These are phyloP conservation scores for Botryotinia globosa DNA, from an alignment of 2,329 filamentous ascomycete species.

Conservation along the genomic window DNA sequence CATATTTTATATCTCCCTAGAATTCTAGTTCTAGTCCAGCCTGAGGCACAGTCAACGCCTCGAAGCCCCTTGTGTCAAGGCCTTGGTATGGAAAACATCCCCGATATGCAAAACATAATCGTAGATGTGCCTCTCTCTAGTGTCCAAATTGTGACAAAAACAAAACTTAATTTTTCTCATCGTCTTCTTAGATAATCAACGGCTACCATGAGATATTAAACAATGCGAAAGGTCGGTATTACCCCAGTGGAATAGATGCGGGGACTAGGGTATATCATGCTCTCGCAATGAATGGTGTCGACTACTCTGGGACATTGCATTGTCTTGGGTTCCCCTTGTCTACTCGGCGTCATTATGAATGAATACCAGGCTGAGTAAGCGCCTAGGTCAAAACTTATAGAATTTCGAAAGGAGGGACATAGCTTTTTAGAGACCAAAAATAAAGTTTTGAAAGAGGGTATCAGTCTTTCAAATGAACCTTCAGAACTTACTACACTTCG, in stretches of 20 bases:
- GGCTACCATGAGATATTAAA: neutral
- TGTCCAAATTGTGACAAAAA: neutral
- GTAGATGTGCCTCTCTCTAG: neutral
- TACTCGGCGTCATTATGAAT: neutral
- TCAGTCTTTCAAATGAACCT: neutral
- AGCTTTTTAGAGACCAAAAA: neutral
- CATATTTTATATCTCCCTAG: neutral
- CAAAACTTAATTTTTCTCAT: neutral
- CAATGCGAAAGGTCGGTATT: neutral
- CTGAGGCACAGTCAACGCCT: neutral
- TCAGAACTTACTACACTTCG: neutral
- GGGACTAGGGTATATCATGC: neutral
- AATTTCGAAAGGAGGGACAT: neutral
- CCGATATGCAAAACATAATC: neutral
- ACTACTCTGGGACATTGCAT: neutral
- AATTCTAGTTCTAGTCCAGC: neutral
- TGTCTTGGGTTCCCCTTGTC: neutral
- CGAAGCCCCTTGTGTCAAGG: neutral
- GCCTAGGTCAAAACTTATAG: neutral
- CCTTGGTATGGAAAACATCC: neutral
- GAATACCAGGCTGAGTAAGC: neutral
- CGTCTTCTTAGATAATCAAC: neutral
- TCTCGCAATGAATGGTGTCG: neutral
- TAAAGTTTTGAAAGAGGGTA: no score
- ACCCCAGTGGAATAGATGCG: neutral